A percentile compares a stretch with the other conserved stretches of the same genome.
Evolutionary conservation across 116 monocot genomes (phyloP).

Genomic region (Trichopus zeylanicus): DNA sequence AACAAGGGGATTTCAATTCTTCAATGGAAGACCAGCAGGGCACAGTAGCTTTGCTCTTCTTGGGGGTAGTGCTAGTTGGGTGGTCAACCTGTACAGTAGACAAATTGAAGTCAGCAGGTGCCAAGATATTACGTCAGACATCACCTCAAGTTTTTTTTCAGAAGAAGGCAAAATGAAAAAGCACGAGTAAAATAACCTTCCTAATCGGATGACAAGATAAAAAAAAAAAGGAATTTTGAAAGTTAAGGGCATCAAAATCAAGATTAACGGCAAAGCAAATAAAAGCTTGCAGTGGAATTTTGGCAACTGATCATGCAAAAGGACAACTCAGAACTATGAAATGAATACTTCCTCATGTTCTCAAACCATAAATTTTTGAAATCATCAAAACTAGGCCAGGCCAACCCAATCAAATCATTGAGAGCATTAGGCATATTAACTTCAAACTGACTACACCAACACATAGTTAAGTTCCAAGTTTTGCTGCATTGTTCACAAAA

Average conservation of each 20-base stretch:
- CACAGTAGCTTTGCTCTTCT: constrained; percentile 16
- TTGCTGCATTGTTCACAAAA: neutral
- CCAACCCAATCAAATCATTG: too few species aligned
- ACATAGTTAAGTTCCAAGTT: neutral
- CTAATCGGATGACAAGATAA: neutral
- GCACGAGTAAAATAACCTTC: too few species aligned
- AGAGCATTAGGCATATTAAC: neutral
- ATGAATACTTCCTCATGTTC: too few species aligned
- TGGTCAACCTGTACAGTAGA: constrained; percentile 36
- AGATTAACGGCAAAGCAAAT: neutral
- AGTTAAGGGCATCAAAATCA: neutral
- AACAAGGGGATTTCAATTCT: constrained; percentile 17
- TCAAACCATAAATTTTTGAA: too few species aligned
- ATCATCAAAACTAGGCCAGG: too few species aligned
- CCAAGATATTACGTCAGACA: neutral
- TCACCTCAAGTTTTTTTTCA: neutral
- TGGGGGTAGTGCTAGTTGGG: constrained; percentile 13
- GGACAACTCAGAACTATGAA: too few species aligned
- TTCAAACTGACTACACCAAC: neutral
- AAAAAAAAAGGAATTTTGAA: too few species aligned
- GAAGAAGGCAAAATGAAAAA: too few species aligned
- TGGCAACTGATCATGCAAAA: too few species aligned
- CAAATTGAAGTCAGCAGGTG: neutral
- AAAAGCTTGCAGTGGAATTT: too few species aligned
- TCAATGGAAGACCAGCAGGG: constrained; percentile 52